phyloP scores from a whole-genome alignment of 352 stramenopile genomes.

The Thalassiosira ordinaria region DNA sequence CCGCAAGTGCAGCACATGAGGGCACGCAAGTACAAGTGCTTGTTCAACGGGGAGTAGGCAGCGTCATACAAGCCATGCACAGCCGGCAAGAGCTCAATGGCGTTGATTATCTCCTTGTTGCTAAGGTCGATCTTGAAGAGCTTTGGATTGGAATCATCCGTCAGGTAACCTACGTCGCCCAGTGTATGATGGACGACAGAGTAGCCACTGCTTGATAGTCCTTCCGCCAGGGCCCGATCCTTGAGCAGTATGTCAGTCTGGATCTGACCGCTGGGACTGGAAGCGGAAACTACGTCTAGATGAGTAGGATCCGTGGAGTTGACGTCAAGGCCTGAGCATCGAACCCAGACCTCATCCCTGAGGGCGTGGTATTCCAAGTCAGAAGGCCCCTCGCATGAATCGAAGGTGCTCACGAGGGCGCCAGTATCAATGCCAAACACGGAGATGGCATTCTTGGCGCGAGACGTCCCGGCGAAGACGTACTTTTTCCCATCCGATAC shows the following conservation, averaged over 20 bases:
- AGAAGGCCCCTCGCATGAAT: constrained; percentile 31
- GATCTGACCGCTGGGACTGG: constrained; percentile 14
- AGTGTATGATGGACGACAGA: constrained; percentile 34
- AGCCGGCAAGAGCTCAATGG: constrained; percentile 17
- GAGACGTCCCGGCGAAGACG: constrained; percentile 21
- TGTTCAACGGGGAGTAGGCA: constrained; percentile 38
- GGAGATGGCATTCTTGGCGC: constrained; percentile 8
- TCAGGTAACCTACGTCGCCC: constrained; percentile 45
- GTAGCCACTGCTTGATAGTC: constrained; percentile 8
- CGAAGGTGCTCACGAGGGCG: constrained; percentile 30
- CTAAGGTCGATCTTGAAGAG: constrained; percentile 49
- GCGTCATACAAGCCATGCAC: constrained; percentile 28
- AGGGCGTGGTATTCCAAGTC: constrained; percentile 51
- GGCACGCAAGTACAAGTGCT: constrained; percentile 39
- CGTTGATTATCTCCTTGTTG: constrained; percentile 30
- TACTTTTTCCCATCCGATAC: constrained; percentile 55
- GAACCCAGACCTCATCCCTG: constrained; percentile 55
- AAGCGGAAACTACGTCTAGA: constrained; percentile 46
- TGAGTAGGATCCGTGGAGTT: constrained; percentile 28
- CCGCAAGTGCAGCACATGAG: constrained; percentile 47
- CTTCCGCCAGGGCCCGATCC: constrained; percentile 23
- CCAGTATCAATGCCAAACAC: constrained; percentile 53
- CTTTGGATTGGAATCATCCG: constrained; percentile 12
- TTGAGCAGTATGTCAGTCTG: constrained; percentile 31
- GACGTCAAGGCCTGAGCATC: constrained; percentile 26